Evolutionary conservation across 73 alveolate species (phyloP).

Genomic region (Paramecium bursaria): DNA sequence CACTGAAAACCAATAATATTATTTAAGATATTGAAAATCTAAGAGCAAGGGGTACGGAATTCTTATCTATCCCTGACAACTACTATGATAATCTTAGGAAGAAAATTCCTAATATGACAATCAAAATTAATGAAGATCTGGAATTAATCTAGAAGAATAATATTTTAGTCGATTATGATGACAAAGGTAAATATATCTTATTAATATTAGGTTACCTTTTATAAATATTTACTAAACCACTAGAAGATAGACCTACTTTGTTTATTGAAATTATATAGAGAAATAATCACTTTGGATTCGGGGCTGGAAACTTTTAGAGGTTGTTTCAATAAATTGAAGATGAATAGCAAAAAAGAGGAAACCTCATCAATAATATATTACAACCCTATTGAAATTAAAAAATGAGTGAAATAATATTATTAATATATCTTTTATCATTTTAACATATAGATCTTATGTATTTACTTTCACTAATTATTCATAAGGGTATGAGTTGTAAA

Average conservation of each 20-base stretch:
- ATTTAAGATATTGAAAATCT: conserved; percentile 76
- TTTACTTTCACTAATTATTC: too few species aligned
- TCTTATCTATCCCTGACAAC: conserved; percentile 84
- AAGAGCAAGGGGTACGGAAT: conserved; percentile 88
- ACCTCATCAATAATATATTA: conserved; percentile 71
- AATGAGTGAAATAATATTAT: too few species aligned
- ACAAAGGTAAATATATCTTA: conserved; percentile 53
- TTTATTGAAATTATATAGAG: conserved; percentile 88
- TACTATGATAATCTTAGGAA: conserved; percentile 88
- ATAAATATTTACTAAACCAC: conserved; percentile 89
- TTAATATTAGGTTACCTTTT: conserved; percentile 77
- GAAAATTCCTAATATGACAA: conserved; percentile 74
- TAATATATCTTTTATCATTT: too few species aligned
- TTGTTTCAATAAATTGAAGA: conserved; percentile 83
- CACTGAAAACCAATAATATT: conserved; percentile 80
- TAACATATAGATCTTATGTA: too few species aligned
- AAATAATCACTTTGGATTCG: conserved; percentile 84
- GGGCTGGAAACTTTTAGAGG: conserved; percentile 89
- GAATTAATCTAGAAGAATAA: conserved; percentile 75
- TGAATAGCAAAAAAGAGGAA: conserved; percentile 85
- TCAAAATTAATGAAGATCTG: conserved; percentile 80
- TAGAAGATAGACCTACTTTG: conserved; percentile 91
- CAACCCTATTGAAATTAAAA: too few species aligned
- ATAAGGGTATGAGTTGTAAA: too few species aligned
- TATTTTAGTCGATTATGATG: conserved; percentile 86